Evolutionary conservation across 2,329 filamentous ascomycete species (phyloP), one percentile per base, ranked within the genome.

Genomic region (Aspergillus phoenicis): DNA sequence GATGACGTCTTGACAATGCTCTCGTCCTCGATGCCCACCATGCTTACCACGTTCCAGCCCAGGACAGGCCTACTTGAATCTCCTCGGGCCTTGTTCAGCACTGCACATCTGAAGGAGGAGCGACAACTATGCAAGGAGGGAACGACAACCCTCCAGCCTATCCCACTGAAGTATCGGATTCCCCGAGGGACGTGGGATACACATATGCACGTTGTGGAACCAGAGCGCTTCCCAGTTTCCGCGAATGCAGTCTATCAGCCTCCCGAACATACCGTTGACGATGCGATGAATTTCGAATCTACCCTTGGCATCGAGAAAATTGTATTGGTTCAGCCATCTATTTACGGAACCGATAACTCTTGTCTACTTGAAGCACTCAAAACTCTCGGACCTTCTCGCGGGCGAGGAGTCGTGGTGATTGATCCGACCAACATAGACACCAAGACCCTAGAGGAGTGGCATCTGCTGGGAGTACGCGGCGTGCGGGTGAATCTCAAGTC

Each of bases 161-260:
- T 59, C 26, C 63, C 66, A 3, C 26, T 72, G 26, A 71, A 64
- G 28, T 57, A 67, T 30, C 67, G 67, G 52, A 56, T 77, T 24
- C 76, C 76, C n/a, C 49, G 62, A 2, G 58, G 64, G 17, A 70
- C 85, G 59, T 88, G 85, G 85, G 85, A 87, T 69, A 83, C 81
- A 54, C 86, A 88, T 70, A 88, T 88, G 84, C 87, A 89, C 70
- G 81, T 88, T 36, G 78, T 87, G 52, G 83, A 87, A 56, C 84
- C 83, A 0, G 68, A 74, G 20, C 70, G 71, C 7, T 88, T 84
- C 68, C 80, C 83, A 1, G 70, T 87, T 8, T 74, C 78, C 26
- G 62, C 77, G 7, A 68, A 75, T 30, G 85, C 85, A 36, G 73
- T 77, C 62, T 88, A 89, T 73, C 73, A 71, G 17, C 85, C 86